These are phyloP conservation scores for Theobroma grandiflorum DNA, from an alignment of 441 rosid genomes.

Conservation along the genomic window DNA sequence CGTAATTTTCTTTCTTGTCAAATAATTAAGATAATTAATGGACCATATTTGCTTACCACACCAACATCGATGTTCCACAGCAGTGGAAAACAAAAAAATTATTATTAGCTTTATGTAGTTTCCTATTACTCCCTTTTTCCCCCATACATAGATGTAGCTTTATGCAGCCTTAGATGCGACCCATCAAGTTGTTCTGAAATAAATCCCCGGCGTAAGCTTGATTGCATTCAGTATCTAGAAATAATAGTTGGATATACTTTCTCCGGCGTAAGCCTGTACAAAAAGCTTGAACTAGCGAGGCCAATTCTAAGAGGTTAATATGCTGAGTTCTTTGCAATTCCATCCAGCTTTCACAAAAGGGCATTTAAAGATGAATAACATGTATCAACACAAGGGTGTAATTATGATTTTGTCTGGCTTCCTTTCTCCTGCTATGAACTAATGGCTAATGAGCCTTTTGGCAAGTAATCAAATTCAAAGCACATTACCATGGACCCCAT, in stretches of 20 bases:
- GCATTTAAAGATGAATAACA: neutral
- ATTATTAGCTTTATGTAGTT: no score
- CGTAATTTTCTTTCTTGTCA: no score
- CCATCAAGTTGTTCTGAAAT: no score
- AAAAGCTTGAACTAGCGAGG: neutral
- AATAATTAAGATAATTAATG: no score
- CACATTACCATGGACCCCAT: neutral
- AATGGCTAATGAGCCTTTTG: neutral
- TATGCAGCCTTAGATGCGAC: no score
- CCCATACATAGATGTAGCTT: no score
- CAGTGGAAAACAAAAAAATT: no score
- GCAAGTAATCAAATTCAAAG: neutral
- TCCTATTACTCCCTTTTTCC: no score
- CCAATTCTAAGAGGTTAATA: neutral
- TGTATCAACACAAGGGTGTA: neutral
- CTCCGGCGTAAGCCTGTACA: neutral
- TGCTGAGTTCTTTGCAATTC: neutral
- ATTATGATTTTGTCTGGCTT: slow-evolving; percentile 9
- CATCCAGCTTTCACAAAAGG: neutral
- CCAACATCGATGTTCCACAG: no score
- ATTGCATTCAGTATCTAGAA: neutral
- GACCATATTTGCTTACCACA: no score
- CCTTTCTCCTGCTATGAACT: neutral
- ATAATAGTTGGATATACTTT: neutral
- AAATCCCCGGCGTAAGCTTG: no score